Percentiles rank a stretch among this genome's conserved stretches.
These are phyloP conservation scores for Hansenula sp. DNA, from an alignment of 1,139 yeast genomes.

Conservation along the genomic window DNA sequence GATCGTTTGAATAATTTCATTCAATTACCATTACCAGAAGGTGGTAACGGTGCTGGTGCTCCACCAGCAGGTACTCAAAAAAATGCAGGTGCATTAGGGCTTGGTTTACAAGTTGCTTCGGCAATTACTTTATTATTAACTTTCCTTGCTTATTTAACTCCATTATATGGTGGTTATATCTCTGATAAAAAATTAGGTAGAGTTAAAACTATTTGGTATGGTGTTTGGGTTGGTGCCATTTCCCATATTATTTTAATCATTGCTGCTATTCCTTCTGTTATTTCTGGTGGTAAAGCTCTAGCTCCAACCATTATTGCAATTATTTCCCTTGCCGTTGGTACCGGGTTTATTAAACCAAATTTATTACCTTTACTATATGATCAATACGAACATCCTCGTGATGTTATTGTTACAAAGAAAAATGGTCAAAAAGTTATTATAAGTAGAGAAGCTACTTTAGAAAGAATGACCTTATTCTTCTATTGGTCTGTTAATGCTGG, in stretches of 20 bases:
- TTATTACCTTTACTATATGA: constrained; percentile 76
- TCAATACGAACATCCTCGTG: constrained; percentile 54
- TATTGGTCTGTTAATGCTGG: constrained; percentile 79
- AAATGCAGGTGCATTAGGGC: constrained; percentile 50
- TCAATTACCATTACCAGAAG: constrained; percentile 52
- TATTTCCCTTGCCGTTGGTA: constrained; percentile 67
- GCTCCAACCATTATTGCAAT: constrained; percentile 52
- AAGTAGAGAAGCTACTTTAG: constrained; percentile 67
- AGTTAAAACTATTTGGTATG: constrained; percentile 58
- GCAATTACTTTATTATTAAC: constrained; percentile 73
- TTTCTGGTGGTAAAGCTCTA: constrained; percentile 39
- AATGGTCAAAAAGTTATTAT: constrained; percentile 64
- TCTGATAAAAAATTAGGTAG: constrained; percentile 74
- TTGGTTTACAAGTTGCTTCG: constrained; percentile 61
- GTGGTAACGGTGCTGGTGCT: constrained; percentile 40
- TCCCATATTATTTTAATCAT: constrained; percentile 63
- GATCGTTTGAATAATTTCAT: constrained; percentile 77
- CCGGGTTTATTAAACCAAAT: constrained; percentile 77
- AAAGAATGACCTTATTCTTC: constrained; percentile 69
- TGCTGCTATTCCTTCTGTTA: constrained; percentile 62
- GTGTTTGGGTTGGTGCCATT: constrained; percentile 50
- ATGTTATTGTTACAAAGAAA: constrained; percentile 53
- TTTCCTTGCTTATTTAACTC: constrained; percentile 79
- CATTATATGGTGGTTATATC: constrained; percentile 67
- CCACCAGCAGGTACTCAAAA: constrained; percentile 35